phyloP scores from a whole-genome alignment of 805 yeast genomes.

The Tetrapisispora namnaoensis region DNA sequence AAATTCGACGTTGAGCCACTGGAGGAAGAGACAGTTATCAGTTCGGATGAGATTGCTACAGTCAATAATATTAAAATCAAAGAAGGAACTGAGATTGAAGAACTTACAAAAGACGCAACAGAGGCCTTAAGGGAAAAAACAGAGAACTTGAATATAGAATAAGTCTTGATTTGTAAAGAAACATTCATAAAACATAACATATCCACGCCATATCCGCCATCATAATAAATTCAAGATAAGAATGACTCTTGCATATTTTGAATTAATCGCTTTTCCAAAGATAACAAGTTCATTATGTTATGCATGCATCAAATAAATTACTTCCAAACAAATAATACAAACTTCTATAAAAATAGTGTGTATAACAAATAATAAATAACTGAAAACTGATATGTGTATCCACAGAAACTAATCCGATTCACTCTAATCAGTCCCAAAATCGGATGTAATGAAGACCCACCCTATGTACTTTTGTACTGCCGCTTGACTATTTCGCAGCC shows the following conservation, averaged over 20 bases:
- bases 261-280: too few species aligned
- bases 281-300: too few species aligned
- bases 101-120: constrained; percentile 39
- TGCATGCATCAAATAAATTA: neutral
- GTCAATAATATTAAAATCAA: constrained; percentile 31
- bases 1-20: constrained; percentile 59
- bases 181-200: neutral
- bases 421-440: too few species aligned
- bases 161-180: neutral
- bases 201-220: neutral
- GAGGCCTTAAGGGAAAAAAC: constrained; percentile 30
- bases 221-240: neutral
- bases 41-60: constrained; percentile 33
- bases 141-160: constrained; percentile 13
- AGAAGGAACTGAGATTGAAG: constrained; percentile 44
- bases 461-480: too few species aligned
- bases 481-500: too few species aligned
- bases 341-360: too few species aligned
- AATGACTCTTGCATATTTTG: neutral
- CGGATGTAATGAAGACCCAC: too few species aligned
- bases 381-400: too few species aligned
- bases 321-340: neutral
- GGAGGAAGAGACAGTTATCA: constrained; percentile 38
- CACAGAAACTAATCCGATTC: too few species aligned
- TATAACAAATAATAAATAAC: neutral